phyloP scores from a whole-genome alignment of 192 early-diverging fungal genomes.

The Gryganskiella cystojenkinii region DNA sequence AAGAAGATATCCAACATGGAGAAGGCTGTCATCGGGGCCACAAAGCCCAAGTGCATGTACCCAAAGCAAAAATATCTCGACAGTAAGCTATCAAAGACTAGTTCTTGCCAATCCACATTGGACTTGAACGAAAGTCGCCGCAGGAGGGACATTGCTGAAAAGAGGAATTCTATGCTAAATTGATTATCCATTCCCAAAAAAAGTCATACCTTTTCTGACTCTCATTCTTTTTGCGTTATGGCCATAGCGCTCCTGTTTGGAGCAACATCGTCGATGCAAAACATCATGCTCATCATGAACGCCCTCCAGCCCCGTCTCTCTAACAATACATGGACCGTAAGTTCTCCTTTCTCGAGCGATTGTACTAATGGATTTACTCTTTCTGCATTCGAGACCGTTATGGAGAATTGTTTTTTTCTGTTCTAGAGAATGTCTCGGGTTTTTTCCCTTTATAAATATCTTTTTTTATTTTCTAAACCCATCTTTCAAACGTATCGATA shows the following conservation, averaged over 20 bases:
- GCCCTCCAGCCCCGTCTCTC: conserved; percentile 45
- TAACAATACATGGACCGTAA: conserved; percentile 53
- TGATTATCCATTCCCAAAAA: too few species aligned
- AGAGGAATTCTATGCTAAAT: too few species aligned
- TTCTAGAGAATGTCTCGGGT: neutral
- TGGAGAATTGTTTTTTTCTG: neutral
- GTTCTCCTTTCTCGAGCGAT: neutral
- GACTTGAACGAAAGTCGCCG: too few species aligned
- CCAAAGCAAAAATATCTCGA: conserved; percentile 97
- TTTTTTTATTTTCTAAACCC: too few species aligned
- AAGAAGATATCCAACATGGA: conserved; percentile 53
- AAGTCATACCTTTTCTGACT: too few species aligned
- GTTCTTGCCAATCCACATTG: too few species aligned
- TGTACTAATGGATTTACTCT: too few species aligned
- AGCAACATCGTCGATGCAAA: conserved; percentile 43
- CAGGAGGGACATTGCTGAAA: too few species aligned
- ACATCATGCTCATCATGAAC: conserved; percentile 53
- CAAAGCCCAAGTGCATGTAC: conserved; percentile 86
- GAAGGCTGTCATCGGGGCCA: conserved; percentile 77
- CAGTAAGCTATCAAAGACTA: conserved; percentile 54
- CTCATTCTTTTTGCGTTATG: neutral
- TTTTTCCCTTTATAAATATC: too few species aligned
- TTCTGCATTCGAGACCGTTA: too few species aligned
- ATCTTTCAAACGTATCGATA: too few species aligned
- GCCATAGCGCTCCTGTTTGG: conserved; percentile 42